These are phyloP conservation scores for Astragalus membranaceus DNA, from an alignment of 306 rosid species.

Conservation along the genomic window DNA sequence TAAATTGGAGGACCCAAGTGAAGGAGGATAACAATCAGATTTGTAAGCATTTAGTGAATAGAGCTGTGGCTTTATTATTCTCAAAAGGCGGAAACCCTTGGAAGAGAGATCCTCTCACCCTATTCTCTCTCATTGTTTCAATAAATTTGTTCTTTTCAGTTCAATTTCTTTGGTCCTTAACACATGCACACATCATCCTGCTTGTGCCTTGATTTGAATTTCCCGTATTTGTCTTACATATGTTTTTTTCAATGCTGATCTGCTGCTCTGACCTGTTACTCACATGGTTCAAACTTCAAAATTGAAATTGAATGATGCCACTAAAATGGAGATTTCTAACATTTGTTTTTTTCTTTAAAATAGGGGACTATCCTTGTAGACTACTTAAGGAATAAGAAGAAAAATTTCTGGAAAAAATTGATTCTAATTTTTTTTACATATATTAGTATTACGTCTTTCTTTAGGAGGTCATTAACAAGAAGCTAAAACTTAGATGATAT, in stretches of 20 bases:
- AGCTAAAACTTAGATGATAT: not conserved
- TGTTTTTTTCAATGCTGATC: not conserved
- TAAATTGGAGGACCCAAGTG: too few species aligned
- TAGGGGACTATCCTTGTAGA: not conserved
- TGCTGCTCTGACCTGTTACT: not conserved
- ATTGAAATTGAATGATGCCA: not conserved
- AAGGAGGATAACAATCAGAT: too few species aligned
- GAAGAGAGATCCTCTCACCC: too few species aligned
- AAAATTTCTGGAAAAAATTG: not conserved
- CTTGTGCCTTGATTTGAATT: not conserved
- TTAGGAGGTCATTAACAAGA: not conserved
- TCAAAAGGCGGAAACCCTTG: too few species aligned
- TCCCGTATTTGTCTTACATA: not conserved
- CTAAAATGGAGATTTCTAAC: not conserved
- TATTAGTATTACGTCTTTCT: not conserved
- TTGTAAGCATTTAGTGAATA: too few species aligned
- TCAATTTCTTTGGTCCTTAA: too few species aligned
- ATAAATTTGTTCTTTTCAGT: too few species aligned
- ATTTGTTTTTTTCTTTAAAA: not conserved
- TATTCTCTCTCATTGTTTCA: too few species aligned
- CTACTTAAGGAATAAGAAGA: not conserved
- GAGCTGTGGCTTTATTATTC: too few species aligned
- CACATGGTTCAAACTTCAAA: not conserved
- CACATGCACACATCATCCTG: not conserved
- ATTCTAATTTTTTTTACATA: not conserved